phyloP scores from a whole-genome alignment of 108 stramenopile species.

The Skeletonema costatum region DNA sequence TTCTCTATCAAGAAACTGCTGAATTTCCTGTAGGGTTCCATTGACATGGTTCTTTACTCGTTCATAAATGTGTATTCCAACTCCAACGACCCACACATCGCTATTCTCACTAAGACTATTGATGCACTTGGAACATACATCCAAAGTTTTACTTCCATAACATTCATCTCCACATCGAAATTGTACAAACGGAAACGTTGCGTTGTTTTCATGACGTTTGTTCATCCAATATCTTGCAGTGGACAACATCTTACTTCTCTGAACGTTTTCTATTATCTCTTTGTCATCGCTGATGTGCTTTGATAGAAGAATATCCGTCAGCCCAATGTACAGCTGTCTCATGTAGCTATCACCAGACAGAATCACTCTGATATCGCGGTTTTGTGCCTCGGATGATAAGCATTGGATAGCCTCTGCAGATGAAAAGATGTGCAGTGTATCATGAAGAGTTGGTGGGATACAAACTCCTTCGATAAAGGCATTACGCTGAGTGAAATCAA shows the following conservation, averaged over 20 bases:
- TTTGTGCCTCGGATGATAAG: background rate
- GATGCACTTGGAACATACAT: constrained; percentile 5
- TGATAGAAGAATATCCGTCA: constrained; percentile 21
- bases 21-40: background rate
- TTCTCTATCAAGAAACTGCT: background rate
- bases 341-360: constrained; percentile 31
- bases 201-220: background rate
- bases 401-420: constrained; percentile 21
- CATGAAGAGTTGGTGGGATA: background rate
- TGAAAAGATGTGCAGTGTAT: constrained; percentile 17
- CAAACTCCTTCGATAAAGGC: constrained; percentile 15
- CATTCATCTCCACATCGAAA: background rate
- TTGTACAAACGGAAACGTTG: background rate
- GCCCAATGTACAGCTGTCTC: constrained; percentile 22
- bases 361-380: background rate
- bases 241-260: background rate
- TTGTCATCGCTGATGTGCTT: constrained; percentile 5
- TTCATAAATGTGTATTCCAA: constrained; percentile 1
- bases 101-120: background rate
- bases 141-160: background rate
- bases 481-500: constrained; percentile 2
- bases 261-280: background rate
- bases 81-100: constrained; percentile 1
- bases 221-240: background rate
- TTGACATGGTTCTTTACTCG: background rate